Evolutionary conservation across 1,284 basidiomycete species (phyloP).

Genomic region (Leccinum fuscescens): DNA sequence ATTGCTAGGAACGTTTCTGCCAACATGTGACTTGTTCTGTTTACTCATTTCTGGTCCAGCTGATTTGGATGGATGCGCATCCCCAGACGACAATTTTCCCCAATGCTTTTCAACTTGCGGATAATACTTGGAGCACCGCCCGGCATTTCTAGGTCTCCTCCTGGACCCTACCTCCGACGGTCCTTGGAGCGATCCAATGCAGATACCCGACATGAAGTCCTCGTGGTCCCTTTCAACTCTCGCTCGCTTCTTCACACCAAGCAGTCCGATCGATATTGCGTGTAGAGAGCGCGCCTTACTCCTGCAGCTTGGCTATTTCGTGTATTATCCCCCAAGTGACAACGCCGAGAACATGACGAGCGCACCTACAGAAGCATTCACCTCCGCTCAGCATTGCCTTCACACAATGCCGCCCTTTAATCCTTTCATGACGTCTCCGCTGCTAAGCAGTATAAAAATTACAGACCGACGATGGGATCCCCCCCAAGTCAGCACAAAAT

Average conservation of each 20-base stretch:
- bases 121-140: constrained; percentile 18
- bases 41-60: background rate
- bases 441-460: constrained; percentile 29
- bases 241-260: constrained; percentile 36
- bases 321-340: constrained; percentile 25
- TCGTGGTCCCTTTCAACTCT: constrained; percentile 31
- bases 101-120: constrained; percentile 12
- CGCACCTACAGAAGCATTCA: constrained; percentile 22
- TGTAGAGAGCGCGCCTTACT: constrained; percentile 33
- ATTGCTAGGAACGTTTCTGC: constrained; percentile 7
- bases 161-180: constrained; percentile 23
- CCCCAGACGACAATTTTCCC: constrained; percentile 1
- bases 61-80: constrained; percentile 2
- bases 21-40: constrained; percentile 6
- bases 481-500: constrained; percentile 20
- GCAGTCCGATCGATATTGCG: constrained; percentile 36
- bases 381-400: constrained; percentile 33
- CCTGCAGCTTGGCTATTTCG: constrained; percentile 33
- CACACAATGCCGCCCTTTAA: constrained; percentile 28
- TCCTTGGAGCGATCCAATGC: constrained; percentile 36
- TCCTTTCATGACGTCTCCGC: constrained; percentile 21
- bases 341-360: constrained; percentile 33
- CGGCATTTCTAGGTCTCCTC: constrained; percentile 27
- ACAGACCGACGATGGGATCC: constrained; percentile 14
- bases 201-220: constrained; percentile 40